These are phyloP conservation scores for Chaetomium globosum DNA, from an alignment of 2,329 filamentous ascomycete species.

Conservation along the genomic window DNA sequence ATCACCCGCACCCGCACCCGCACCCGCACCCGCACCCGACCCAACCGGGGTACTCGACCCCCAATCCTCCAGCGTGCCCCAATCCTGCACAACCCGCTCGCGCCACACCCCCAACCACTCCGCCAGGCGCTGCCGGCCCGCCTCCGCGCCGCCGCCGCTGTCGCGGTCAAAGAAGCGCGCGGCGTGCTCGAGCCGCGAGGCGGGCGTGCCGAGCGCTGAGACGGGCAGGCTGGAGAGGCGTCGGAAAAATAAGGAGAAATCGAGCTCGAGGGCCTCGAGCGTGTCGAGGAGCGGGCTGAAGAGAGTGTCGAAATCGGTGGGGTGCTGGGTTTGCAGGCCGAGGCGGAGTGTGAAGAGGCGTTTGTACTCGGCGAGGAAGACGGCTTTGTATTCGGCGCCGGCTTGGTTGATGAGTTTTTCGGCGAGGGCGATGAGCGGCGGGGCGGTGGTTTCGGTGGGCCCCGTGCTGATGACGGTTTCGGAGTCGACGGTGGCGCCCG, in stretches of 20 bases:
- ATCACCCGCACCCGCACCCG: not conserved
- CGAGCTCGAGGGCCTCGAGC: constrained; percentile 78
- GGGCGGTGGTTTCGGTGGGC: constrained; percentile 64
- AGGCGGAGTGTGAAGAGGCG: constrained; percentile 78
- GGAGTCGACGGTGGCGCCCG: constrained; percentile 72
- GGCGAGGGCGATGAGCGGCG: constrained; percentile 73
- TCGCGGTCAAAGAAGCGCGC: constrained; percentile 79
- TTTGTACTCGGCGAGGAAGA: constrained; percentile 90
- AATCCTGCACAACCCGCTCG: constrained; percentile 72
- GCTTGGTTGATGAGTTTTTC: constrained; percentile 79
- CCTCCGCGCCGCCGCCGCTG: constrained; percentile 65
- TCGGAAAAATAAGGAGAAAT: constrained; percentile 95
- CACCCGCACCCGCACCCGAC: not conserved
- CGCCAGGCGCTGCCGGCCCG: constrained; percentile 67
- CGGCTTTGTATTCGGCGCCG: constrained; percentile 84
- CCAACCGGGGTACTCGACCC: constrained; percentile 28
- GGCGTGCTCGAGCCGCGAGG: constrained; percentile 65
- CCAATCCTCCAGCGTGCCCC: constrained; percentile 23
- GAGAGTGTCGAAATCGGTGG: constrained; percentile 75
- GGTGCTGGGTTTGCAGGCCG: constrained; percentile 70
- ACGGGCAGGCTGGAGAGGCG: constrained; percentile 68
- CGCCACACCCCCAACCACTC: constrained; percentile 84
- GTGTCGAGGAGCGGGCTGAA: constrained; percentile 83
- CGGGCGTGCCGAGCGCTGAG: constrained; percentile 64
- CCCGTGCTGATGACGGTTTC: constrained; percentile 71